phyloP scores from a whole-genome alignment of 768 basidiomycete species.

The Inosperma sp. region DNA sequence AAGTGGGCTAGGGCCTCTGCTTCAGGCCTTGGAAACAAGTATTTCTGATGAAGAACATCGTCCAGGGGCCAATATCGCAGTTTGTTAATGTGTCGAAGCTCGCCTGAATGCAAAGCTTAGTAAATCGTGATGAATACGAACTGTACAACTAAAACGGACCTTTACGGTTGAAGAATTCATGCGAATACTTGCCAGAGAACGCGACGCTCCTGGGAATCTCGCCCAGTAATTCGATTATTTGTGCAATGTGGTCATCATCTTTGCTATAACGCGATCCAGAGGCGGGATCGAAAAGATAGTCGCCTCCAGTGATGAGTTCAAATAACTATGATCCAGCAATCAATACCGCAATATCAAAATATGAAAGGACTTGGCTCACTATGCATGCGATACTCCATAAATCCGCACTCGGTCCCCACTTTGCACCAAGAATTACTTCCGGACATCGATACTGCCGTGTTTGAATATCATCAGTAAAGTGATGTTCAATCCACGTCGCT shows the following conservation, averaged over 20 bases:
- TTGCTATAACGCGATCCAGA: conserved; percentile 93
- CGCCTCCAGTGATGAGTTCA: conserved; percentile 92
- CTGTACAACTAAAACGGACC: conserved; percentile 43
- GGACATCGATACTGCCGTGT: conserved; percentile 97
- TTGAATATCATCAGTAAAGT: conserved; percentile 98
- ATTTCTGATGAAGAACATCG: conserved; percentile 87
- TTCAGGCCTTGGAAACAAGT: conserved; percentile 81
- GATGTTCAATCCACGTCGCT: conserved; percentile 90
- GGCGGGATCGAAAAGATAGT: conserved; percentile 97
- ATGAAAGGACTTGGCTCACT: conserved; percentile 43
- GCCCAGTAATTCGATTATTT: conserved; percentile 94
- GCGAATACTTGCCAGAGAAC: conserved; percentile 86
- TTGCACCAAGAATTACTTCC: conserved; percentile 93
- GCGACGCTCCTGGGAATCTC: conserved; percentile 82
- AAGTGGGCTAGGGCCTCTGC: conserved; percentile 79
- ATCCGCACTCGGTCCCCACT: conserved; percentile 94
- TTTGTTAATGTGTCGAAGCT: conserved; percentile 92
- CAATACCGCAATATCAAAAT: not conserved
- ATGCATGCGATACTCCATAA: conserved; percentile 96
- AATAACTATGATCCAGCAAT: conserved; percentile 58
- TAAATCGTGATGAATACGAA: not conserved
- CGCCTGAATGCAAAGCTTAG: conserved; percentile 36
- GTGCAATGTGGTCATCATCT: conserved; percentile 95
- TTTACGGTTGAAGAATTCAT: conserved; percentile 95
- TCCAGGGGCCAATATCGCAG: conserved; percentile 88